phyloP scores from a whole-genome alignment of 2,329 filamentous ascomycete genomes.

The Penicillium occitanis region DNA sequence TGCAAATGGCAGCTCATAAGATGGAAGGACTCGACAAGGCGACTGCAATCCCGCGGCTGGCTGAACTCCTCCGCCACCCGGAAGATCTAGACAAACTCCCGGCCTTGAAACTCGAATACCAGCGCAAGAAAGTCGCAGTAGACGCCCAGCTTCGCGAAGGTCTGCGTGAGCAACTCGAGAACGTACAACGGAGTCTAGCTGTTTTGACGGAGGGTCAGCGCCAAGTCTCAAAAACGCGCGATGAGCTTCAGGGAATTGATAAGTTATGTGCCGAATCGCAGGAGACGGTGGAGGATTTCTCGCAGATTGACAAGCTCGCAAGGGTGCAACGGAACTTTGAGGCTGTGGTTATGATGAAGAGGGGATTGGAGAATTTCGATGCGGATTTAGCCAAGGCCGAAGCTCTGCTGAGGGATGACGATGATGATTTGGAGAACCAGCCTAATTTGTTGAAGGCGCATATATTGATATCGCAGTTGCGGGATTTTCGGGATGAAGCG shows the following conservation, averaged over 20 bases:
- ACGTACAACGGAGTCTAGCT: constrained; percentile 89
- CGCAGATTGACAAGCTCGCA: constrained; percentile 65
- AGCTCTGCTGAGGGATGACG: constrained; percentile 76
- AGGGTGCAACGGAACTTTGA: constrained; percentile 83
- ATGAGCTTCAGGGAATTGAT: constrained; percentile 98
- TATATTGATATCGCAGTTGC: constrained; percentile 84
- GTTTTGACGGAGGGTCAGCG: constrained; percentile 87
- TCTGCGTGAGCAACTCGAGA: constrained; percentile 87
- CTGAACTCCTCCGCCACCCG: constrained; percentile 89
- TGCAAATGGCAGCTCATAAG: constrained; percentile 2
- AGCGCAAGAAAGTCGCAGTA: constrained; percentile 87
- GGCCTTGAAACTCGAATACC: constrained; percentile 85
- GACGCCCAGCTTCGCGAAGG: constrained; percentile 87
- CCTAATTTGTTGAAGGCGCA: constrained; percentile 86
- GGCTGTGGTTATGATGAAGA: constrained; percentile 89
- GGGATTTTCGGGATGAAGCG: constrained; percentile 93
- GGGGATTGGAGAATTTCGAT: constrained; percentile 83
- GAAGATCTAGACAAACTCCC: constrained; percentile 97
- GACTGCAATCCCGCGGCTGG: constrained; percentile 69
- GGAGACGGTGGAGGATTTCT: constrained; percentile 96
- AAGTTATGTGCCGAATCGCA: constrained; percentile 95
- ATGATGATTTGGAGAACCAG: constrained; percentile 83
- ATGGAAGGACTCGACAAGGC: constrained; percentile 57
- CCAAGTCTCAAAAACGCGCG: constrained; percentile 88
- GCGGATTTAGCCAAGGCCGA: constrained; percentile 74